Evolutionary conservation across 2,329 filamentous ascomycete genomes (phyloP), one percentile per base, ranked within the genome.

Genomic region (Fusarium sp.): DNA sequence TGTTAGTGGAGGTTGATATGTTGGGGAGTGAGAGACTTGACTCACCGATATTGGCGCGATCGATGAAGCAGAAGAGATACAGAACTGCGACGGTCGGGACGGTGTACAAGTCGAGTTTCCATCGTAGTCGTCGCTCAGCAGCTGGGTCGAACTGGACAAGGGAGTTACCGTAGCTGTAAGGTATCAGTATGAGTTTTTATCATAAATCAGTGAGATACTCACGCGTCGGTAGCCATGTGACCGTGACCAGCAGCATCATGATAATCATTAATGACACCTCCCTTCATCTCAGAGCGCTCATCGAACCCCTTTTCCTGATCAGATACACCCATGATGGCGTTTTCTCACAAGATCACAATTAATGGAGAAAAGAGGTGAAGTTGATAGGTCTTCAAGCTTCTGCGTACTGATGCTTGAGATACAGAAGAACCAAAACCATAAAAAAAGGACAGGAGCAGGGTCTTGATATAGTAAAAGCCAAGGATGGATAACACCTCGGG

Each of bases 31-130:
- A 45, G 15, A 19, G 14, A 23, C 16, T 48, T 48, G 12, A 70
- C 82, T 76, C 77, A 90, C 91, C 91, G 41, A 94, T 91, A 69
- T 93, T 93, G 29, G 91, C 90, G n/a, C 91, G 86, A 74, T 93
- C 91, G 70, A 93, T 92, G 80, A 93, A 93, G 81, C 91, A 93
- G 76, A 93, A 93, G 0, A 93, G 84, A 74, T 93, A 93, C 7
- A 93, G 82, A 1, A 93, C 63, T 0, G 90, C 82, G 0, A 93
- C 90, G 0, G 89, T 92, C 0, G 92, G 91, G 1, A 93, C 83
- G 48, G 92, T 87, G 73, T 84, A 87, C 10, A 92, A 73, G 74
- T 93, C 91, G 52, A 93, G 89, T 79, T 93, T 93, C 75, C 82
- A 80, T 12, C 90, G 84, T 29, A 93, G 83, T 57, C 83, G 86